Evolutionary conservation across 164 flowering plant genomes (phyloP).

Genomic region (Dillenia suffruticosa): DNA sequence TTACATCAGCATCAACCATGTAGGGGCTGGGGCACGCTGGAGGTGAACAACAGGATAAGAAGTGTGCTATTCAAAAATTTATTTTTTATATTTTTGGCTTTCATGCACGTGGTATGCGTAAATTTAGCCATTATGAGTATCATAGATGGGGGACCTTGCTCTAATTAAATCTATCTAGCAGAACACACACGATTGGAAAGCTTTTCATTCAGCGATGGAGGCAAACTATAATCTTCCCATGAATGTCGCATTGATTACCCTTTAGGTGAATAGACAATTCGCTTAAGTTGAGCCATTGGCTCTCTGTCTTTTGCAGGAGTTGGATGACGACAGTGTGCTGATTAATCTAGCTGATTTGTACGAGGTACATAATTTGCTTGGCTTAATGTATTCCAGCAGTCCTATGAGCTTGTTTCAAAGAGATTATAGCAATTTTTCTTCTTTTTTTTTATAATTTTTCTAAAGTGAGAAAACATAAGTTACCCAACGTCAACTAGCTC

Average conservation of each 20-base stretch:
- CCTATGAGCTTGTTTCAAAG: background rate
- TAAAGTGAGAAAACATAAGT: background rate
- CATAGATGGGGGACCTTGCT: background rate
- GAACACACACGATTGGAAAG: conserved; percentile 53
- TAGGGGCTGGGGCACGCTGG: conserved; percentile 71
- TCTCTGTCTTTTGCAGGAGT: conserved; percentile 40
- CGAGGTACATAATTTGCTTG: conserved; percentile 40
- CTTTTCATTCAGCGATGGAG: conserved; percentile 49
- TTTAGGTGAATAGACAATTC: conserved; percentile 43
- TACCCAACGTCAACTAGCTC: too few relatives aligned
- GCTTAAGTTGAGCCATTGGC: background rate
- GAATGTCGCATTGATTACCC: conserved; percentile 80
- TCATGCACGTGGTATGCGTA: conserved; percentile 61
- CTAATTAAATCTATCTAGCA: conserved; percentile 17
- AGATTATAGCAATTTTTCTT: too few relatives aligned
- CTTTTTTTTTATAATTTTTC: background rate
- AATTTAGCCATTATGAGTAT: background rate
- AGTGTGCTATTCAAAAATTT: conserved; percentile 72
- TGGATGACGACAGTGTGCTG: conserved; percentile 66
- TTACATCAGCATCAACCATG: conserved; percentile 49
- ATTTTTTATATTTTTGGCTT: conserved; percentile 72
- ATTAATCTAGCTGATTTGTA: conserved; percentile 78
- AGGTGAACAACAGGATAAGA: conserved; percentile 72
- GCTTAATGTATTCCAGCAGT: background rate
- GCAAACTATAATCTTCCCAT: conserved; percentile 64